A percentile compares a stretch with the other conserved stretches of the same genome.
Evolutionary conservation across 768 basidiomycete genomes (phyloP).

Genomic region (Pulveroboletus sp.): DNA sequence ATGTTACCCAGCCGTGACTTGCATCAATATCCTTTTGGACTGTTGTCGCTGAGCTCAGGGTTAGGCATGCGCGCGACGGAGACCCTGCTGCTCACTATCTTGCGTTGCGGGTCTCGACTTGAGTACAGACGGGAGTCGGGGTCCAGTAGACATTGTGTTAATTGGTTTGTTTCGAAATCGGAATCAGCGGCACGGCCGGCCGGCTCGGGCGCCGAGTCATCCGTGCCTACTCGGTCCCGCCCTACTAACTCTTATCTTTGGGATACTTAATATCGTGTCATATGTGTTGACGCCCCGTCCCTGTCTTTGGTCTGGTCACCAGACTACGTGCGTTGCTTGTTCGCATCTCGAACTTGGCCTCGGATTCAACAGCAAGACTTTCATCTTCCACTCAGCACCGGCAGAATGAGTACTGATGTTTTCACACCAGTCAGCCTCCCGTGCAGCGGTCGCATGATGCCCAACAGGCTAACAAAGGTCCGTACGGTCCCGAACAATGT

Average conservation of each 20-base stretch:
- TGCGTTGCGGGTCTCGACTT: slow-evolving; percentile 31
- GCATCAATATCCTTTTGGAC: slow-evolving; percentile 50
- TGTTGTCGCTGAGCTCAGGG: slow-evolving; percentile 40
- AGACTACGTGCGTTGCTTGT: no score
- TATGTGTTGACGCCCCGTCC: no score
- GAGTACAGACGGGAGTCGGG: slow-evolving; percentile 33
- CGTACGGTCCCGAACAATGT: background rate
- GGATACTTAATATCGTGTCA: no score
- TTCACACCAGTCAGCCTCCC: slow-evolving; percentile 30
- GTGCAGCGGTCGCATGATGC: slow-evolving; percentile 33
- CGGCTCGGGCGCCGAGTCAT: no score
- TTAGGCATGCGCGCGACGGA: background rate
- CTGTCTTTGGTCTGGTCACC: no score
- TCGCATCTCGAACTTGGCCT: no score
- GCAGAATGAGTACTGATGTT: slow-evolving; percentile 16
- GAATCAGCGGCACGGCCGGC: no score
- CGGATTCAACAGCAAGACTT: no score
- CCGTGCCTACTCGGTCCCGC: no score
- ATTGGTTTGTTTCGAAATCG: no score
- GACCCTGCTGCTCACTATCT: slow-evolving; percentile 22
- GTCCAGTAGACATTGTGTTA: slow-evolving; percentile 25
- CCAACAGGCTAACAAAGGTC: slow-evolving; percentile 56
- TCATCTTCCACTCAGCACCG: no score
- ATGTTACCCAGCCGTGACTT: slow-evolving; percentile 57
- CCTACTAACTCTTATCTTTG: no score